A percentile compares a stretch with the other conserved stretches of the same genome.
Evolutionary conservation across 768 basidiomycete genomes (phyloP).

Genomic region (Gymnopilus dilepis): DNA sequence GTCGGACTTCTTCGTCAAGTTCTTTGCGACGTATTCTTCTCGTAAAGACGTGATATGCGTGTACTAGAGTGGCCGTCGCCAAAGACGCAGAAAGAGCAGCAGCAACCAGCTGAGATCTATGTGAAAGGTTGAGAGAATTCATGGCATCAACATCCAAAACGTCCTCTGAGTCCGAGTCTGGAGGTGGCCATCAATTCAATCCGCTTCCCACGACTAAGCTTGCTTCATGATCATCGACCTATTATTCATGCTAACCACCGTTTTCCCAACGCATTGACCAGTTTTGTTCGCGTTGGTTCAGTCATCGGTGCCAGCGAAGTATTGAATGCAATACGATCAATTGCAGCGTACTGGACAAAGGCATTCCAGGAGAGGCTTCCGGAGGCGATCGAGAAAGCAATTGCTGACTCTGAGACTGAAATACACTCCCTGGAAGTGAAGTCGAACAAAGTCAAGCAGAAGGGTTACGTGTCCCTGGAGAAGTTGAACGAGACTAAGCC

Average conservation of each 20-base stretch:
- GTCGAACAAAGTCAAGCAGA: background rate
- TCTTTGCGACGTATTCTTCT: conserved; percentile 54
- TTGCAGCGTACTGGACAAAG: too few relatives aligned
- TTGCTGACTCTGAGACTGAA: background rate
- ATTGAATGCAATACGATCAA: too few relatives aligned
- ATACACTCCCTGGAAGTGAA: background rate
- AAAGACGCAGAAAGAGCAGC: conserved; percentile 70
- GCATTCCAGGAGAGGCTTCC: too few relatives aligned
- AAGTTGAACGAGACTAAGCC: conserved; percentile 1
- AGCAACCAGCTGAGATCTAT: conserved; percentile 66
- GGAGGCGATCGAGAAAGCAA: conserved; percentile 6
- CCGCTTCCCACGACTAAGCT: too few relatives aligned
- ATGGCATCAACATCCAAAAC: conserved; percentile 20
- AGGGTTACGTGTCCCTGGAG: background rate
- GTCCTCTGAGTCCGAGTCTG: background rate
- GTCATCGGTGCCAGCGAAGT: too few relatives aligned
- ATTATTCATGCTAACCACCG: too few relatives aligned
- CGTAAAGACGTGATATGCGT: conserved; percentile 57
- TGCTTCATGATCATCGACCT: too few relatives aligned
- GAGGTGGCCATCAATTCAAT: too few relatives aligned
- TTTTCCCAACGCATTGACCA: too few relatives aligned
- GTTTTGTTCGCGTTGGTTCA: too few relatives aligned
- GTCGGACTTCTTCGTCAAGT: conserved; percentile 61
- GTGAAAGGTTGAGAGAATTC: conserved; percentile 50
- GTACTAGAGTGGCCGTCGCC: conserved; percentile 62